Evolutionary conservation across 257 asterid species (phyloP), one percentile per base, ranked within the genome.

Genomic region (Verbascum thapsus): DNA sequence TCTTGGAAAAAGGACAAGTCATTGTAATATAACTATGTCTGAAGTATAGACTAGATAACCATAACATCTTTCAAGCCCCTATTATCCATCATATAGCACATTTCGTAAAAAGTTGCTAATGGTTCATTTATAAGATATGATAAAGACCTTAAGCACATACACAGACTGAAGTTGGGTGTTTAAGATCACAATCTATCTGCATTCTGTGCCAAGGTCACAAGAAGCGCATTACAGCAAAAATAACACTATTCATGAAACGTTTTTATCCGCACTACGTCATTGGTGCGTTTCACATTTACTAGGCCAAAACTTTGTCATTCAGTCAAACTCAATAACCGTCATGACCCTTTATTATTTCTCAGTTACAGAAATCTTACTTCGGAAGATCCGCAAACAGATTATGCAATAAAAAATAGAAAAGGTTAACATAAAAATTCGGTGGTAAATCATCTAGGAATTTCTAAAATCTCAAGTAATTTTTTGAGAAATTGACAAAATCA

Each of bases 281-380:
- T 26, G 17, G 15, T 10, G 20, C 30, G 3, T 26, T 38, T 56
- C 34, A 17, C 3, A 4, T 45, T 45, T 44, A 61, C 15, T 62
- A 32, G 12, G 63, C 39, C 19, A 10, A 30, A n/a, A 22, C 16
- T 22, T 61, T 64, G 23, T 37, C 11, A 11, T 32, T 20, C 58
- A 1, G 35, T 53, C 64, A 59, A n/a, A 44, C 13, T 34, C 32
- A 48, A 45, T 15, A 30, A 13, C 20, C n/a, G 7, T 53, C 49
- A 53, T 1, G 48, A 18, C 19, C 8, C 30, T 15, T n/a, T 45
- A 23, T 3, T 37, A 23, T 37, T 45, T 35, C 13, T 19, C 10
- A 30, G 48, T 63, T 55, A 32, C 58, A 47, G 20, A 47, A 54
- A 61, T 53, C 53, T 55, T 64, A 40, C 26, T 40, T 58, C 22